phyloP scores from a whole-genome alignment of 2,329 filamentous ascomycete genomes.

The Coniochaeta pulveracea region DNA sequence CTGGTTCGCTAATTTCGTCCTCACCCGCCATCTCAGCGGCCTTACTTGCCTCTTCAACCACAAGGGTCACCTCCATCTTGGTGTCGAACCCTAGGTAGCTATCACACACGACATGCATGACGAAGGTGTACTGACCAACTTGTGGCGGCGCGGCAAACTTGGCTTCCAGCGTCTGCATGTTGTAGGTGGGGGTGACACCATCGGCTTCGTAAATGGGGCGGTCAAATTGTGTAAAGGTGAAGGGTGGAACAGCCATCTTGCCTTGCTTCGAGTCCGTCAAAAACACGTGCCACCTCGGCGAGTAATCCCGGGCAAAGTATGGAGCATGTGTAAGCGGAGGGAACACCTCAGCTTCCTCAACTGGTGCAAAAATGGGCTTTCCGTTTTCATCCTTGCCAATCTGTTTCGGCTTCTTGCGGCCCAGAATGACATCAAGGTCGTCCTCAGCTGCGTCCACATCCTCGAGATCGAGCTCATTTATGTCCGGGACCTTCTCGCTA shows the following conservation, averaged over 20 bases:
- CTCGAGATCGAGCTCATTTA: conserved; percentile 71
- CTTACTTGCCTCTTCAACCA: conserved; percentile 81
- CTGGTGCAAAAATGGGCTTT: conserved; percentile 33
- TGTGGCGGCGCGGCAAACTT: conserved; percentile 93
- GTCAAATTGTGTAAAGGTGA: conserved; percentile 89
- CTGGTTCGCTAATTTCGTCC: conserved; percentile 94
- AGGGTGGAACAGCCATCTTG: conserved; percentile 92
- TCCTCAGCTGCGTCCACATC: conserved; percentile 90
- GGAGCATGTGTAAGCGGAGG: conserved; percentile 85
- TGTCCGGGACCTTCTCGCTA: conserved; percentile 57
- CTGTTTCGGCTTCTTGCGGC: conserved; percentile 63
- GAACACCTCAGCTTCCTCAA: conserved; percentile 53
- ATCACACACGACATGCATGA: conserved; percentile 88
- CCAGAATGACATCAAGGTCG: conserved; percentile 75
- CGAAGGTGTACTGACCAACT: conserved; percentile 85
- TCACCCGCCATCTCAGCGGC: conserved; percentile 71
- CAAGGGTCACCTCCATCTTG: conserved; percentile 79
- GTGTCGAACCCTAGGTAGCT: conserved; percentile 91
- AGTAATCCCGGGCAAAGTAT: conserved; percentile 79
- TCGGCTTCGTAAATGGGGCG: conserved; percentile 71
- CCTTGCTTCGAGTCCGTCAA: conserved; percentile 87
- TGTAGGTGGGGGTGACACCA: conserved; percentile 74
- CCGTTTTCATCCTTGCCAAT: conserved; percentile 50
- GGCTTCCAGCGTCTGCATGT: conserved; percentile 92
- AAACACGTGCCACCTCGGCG: conserved; percentile 89